Evolutionary conservation across 1,284 basidiomycete species (phyloP).

Genomic region (Fistulina hepatica): DNA sequence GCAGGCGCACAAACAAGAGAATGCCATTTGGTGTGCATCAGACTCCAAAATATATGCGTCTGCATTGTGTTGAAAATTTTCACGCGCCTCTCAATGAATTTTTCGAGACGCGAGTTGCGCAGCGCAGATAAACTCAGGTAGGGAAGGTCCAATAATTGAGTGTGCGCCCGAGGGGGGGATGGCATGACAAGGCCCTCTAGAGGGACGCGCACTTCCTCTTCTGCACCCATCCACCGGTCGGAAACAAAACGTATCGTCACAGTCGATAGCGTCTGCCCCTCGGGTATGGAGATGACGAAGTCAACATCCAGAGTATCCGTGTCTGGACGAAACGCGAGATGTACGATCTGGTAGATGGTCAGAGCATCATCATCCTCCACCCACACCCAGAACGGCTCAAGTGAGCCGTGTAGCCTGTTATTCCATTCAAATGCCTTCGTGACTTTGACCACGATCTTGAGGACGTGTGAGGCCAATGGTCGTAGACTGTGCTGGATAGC

Average conservation of each 20-base stretch:
- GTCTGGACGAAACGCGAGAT: slow-evolving; percentile 61
- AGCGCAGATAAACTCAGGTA: slow-evolving; percentile 56
- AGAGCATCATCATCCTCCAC: slow-evolving; percentile 77
- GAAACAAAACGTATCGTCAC: slow-evolving; percentile 75
- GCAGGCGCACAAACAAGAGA: slow-evolving; percentile 75
- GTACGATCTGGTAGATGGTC: slow-evolving; percentile 77
- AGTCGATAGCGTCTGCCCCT: slow-evolving; percentile 43
- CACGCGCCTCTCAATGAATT: slow-evolving; percentile 35
- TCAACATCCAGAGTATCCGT: slow-evolving; percentile 55
- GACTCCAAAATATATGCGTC: slow-evolving; percentile 82
- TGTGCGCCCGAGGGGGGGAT: slow-evolving; percentile 46
- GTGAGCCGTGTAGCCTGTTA: slow-evolving; percentile 59
- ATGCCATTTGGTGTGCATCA: slow-evolving; percentile 64
- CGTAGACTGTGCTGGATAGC: slow-evolving; percentile 61
- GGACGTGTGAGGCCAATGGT: slow-evolving; percentile 76
- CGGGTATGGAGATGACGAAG: slow-evolving; percentile 70
- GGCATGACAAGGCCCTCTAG: slow-evolving; percentile 77
- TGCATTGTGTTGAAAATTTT: slow-evolving; percentile 78
- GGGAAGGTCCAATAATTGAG: slow-evolving; percentile 71
- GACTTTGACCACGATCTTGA: slow-evolving; percentile 66
- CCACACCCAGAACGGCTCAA: slow-evolving; percentile 95
- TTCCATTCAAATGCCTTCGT: slow-evolving; percentile 80
- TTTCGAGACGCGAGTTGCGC: slow-evolving; percentile 36
- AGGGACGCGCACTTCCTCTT: slow-evolving; percentile 58
- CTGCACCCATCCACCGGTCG: slow-evolving; percentile 91